These are phyloP conservation scores for Chondrus crispus DNA, from an alignment of 23 red algal genomes.

Conservation along the genomic window DNA sequence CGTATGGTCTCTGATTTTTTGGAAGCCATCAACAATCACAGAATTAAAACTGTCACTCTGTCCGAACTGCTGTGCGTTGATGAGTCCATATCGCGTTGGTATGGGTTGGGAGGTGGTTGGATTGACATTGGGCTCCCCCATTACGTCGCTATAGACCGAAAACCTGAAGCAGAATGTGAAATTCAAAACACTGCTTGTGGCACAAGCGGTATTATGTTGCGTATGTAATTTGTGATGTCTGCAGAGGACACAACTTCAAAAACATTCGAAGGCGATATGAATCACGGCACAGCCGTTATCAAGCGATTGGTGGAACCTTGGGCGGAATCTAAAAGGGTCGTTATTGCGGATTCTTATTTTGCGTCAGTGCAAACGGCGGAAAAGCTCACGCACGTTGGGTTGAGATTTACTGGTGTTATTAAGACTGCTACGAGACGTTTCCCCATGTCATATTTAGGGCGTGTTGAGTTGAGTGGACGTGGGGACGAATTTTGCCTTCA, in stretches of 20 bases:
- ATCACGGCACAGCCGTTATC: neutral
- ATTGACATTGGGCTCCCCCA: constrained; percentile 39
- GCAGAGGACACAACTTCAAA: neutral
- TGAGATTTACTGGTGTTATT: constrained; percentile 28
- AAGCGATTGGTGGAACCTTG: neutral
- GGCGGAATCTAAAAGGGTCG: neutral
- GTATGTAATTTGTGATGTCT: neutral
- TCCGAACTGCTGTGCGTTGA: constrained; percentile 9
- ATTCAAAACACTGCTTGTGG: neutral
- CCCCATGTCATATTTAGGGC: neutral
- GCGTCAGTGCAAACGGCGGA: constrained; percentile 23
- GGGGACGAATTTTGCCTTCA: neutral
- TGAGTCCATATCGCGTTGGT: constrained; percentile 6
- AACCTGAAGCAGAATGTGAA: constrained; percentile 30
- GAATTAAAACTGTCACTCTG: neutral
- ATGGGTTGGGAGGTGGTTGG: constrained; percentile 23
- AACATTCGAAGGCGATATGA: neutral
- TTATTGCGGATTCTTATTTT: constrained; percentile 46
- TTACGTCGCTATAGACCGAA: constrained; percentile 29
- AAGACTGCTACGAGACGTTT: constrained; percentile 23
- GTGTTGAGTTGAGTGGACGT: neutral
- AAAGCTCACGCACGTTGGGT: neutral
- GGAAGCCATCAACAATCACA: neutral
- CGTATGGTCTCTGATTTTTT: constrained; percentile 6
- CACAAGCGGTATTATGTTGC: neutral